Evolutionary conservation across 352 stramenopile genomes (phyloP), one percentile per base, ranked within the genome.

Genomic region (Elongisporangium prolatum): DNA sequence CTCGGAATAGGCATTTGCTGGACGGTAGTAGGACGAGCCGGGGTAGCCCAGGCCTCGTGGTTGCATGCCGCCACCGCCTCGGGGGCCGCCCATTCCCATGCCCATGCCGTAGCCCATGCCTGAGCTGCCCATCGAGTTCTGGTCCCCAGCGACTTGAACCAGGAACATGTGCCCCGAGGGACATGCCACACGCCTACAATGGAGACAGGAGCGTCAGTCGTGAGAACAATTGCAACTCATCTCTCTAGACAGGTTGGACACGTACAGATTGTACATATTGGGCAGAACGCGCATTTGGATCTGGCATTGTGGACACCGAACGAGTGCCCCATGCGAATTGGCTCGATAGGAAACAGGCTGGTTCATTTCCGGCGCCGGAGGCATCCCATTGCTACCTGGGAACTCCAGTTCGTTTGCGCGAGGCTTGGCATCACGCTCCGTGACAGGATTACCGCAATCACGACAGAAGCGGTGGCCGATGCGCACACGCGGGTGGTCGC

Each of bases 211-310:
- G 28, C 10, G 49, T 22, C 18, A 50, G 48, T 38, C 52, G 58
- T 52, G 18, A 16, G 6, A 9, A 63, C 50, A 28, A 59, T 52
- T 20, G 8, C 37, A 34, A 57, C n/a, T n/a, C n/a, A n/a, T n/a
- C n/a, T n/a, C n/a, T 25, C 18, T 47, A 48, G 2, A 44, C 7
- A 52, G 16, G 17, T 49, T 18, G 17, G 38, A 49, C 2, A 78
- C 79, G 38, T 84, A 93, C 84, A 94, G 91, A 77, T 94, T 94
- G 65, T 93, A 94, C 85, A 94, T 94, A 62, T 94, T 80, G 7
- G 85, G 85, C 2, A 94, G 72, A 50, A 94, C 85, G 18, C 85
- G 80, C 83, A 94, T 92, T 61, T 94, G 82, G 60, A 94, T 93
- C 37, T 91, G 85, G 57, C 85, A 94, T 59, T 91, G 80, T 10